phyloP scores from a whole-genome alignment of 306 rosid species.

The Phaseolus lunatus region DNA sequence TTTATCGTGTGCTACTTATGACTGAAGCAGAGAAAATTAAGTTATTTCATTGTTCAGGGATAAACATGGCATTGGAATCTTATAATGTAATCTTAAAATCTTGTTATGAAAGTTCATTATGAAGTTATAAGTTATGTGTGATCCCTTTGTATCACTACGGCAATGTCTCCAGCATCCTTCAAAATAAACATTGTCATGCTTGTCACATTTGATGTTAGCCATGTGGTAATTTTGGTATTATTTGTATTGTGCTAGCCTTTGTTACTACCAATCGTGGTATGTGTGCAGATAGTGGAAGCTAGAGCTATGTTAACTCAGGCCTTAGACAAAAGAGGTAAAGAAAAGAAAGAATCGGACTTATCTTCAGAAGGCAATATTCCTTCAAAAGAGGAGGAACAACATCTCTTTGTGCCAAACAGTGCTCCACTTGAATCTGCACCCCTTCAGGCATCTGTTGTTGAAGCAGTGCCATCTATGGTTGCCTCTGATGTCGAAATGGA shows the following conservation, averaged over 20 bases:
- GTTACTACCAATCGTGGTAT: constrained; percentile 28
- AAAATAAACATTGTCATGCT: constrained; percentile 4
- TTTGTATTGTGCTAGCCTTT: constrained; percentile 4
- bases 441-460: constrained; percentile 48
- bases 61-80: constrained; percentile 13
- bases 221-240: constrained; percentile 3
- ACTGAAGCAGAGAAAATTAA: constrained; percentile 17
- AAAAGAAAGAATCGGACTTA: constrained; percentile 54
- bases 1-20: constrained; percentile 3
- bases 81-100: constrained; percentile 8
- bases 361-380: constrained; percentile 42
- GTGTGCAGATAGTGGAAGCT: constrained; percentile 78
- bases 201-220: constrained; percentile 17
- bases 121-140: not conserved
- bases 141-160: not conserved
- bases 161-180: constrained; percentile 9
- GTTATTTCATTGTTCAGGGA: not conserved
- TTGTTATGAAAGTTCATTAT: not conserved
- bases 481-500: constrained; percentile 60
- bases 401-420: constrained; percentile 61
- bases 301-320: constrained; percentile 70
- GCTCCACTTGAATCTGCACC: constrained; percentile 54
- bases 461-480: constrained; percentile 50
- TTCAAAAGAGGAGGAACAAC: constrained; percentile 60
- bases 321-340: constrained; percentile 55